Evolutionary conservation across 2,329 filamentous ascomycete species (phyloP).

Genomic region (Colletotrichum magnum): DNA sequence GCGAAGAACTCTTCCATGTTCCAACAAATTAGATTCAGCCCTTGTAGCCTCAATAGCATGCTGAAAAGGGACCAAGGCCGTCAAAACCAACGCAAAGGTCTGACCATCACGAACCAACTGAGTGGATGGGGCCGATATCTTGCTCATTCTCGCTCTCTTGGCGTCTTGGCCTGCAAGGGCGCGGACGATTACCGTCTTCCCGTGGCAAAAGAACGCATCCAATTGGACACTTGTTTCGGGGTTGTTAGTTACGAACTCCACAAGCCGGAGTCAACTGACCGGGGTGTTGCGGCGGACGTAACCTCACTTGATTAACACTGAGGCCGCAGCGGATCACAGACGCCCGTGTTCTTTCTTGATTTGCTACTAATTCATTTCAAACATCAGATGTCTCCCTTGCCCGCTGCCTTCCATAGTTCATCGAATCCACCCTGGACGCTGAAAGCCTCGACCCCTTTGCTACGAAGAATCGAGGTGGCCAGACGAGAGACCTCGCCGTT

Average conservation of each 20-base stretch:
- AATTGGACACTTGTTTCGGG: neutral
- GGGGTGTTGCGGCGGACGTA: neutral
- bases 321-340: neutral
- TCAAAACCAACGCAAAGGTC: neutral
- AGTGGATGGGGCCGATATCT: constrained; percentile 4
- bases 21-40: neutral
- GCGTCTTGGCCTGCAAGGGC: constrained; percentile 14
- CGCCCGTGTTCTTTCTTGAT: no score
- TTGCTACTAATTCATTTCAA: no score
- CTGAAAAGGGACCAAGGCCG: neutral
- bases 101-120: neutral
- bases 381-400: no score
- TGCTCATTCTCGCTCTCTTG: constrained; percentile 18
- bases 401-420: constrained; percentile 1
- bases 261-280: neutral
- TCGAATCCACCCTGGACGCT: constrained; percentile 29
- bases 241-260: neutral
- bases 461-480: constrained; percentile 12
- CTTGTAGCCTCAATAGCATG: neutral
- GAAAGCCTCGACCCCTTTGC: constrained; percentile 1
- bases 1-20: neutral
- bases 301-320: neutral
- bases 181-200: neutral
- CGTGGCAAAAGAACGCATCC: neutral
- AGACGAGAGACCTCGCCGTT: constrained; percentile 27